Evolutionary conservation across 495 filamentous ascomycete species (phyloP).

Genomic region (Glonium stellatum): DNA sequence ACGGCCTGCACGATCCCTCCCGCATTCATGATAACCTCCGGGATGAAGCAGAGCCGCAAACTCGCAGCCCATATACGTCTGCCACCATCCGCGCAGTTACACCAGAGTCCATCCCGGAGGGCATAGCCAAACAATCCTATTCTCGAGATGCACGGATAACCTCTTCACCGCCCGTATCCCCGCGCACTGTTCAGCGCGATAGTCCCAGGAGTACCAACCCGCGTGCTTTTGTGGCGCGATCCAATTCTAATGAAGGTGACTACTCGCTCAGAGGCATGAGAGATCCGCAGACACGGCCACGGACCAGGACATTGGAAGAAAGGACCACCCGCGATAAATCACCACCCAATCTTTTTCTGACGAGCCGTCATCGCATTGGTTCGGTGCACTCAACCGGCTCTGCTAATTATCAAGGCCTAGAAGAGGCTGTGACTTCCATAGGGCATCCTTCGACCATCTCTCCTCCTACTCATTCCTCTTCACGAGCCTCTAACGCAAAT

Average conservation of each 20-base stretch:
- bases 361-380: constrained; percentile 36
- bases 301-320: constrained; percentile 40
- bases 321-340: constrained; percentile 29
- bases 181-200: constrained; percentile 12
- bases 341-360: constrained; percentile 28
- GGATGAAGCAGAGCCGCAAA: constrained; percentile 7
- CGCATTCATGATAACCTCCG: constrained; percentile 12
- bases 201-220: constrained; percentile 16
- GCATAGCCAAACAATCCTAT: constrained; percentile 13
- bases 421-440: constrained; percentile 29
- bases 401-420: constrained; percentile 25
- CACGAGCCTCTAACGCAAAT: constrained; percentile 18
- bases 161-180: constrained; percentile 21
- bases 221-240: constrained; percentile 22
- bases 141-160: constrained; percentile 1
- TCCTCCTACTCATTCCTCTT: constrained; percentile 16
- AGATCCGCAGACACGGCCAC: constrained; percentile 28
- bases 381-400: constrained; percentile 32
- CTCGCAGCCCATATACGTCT: constrained; percentile 14
- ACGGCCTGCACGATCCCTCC: constrained; percentile 8
- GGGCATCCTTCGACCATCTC: constrained; percentile 27
- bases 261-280: constrained; percentile 18
- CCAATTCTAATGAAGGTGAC: constrained; percentile 26
- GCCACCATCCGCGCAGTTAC: constrained; percentile 32
- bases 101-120: constrained; percentile 31